Conservation (phyloP, 129 eudicot species). For the Flaveria brownii region DNA sequence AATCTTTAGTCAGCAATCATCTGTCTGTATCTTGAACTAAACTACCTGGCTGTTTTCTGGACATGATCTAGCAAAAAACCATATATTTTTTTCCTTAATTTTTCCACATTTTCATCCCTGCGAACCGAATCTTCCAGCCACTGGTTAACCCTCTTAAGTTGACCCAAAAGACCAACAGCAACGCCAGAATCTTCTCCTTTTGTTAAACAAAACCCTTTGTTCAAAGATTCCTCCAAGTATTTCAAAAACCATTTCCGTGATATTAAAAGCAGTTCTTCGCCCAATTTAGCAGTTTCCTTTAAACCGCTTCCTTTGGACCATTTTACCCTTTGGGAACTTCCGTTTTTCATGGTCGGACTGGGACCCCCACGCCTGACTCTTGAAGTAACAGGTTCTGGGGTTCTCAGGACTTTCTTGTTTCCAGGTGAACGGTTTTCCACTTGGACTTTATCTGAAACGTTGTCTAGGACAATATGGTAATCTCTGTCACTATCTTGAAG, state of each 20-base stretch:
- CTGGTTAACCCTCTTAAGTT: constrained; percentile 63
- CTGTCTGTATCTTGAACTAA: constrained; percentile 35
- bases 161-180: constrained; percentile 56
- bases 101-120: constrained; percentile 57
- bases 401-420: constrained; percentile 47
- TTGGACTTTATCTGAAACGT: constrained; percentile 35
- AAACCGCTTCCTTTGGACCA: constrained; percentile 53
- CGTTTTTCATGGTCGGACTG: constrained; percentile 25
- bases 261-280: constrained; percentile 45
- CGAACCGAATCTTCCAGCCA: constrained; percentile 59
- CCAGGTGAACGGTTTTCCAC: constrained; percentile 42
- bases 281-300: constrained; percentile 52
- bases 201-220: constrained; percentile 44
- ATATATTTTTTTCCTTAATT: constrained; percentile 56
- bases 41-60: constrained; percentile 42
- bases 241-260: constrained; percentile 71
- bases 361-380: constrained; percentile 22
- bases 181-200: constrained; percentile 41
- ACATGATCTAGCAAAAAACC: constrained; percentile 65
- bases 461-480: constrained; percentile 51
- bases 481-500: constrained; percentile 31
- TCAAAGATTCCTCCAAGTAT: constrained; percentile 57
- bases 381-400: constrained; percentile 33
- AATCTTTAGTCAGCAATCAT: constrained; percentile 39
- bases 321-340: constrained; percentile 32